Conservation (phyloP, 208 protist species). For the Novymonas esmeraldas region DNA sequence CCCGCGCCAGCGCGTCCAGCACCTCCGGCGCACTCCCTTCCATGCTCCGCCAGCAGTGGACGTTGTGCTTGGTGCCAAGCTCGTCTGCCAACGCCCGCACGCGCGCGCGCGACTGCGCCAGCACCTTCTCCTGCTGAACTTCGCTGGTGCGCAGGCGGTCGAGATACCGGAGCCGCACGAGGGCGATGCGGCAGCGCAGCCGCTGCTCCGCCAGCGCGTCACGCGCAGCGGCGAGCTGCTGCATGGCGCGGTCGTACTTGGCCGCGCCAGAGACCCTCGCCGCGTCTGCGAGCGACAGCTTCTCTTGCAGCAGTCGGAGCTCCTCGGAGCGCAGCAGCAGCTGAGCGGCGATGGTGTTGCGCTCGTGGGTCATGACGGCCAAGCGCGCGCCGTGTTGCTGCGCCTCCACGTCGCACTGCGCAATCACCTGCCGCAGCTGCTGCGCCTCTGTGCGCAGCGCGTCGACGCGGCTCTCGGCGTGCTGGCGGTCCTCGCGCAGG, state of each 20-base stretch:
- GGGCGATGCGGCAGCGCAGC: constrained; percentile 85
- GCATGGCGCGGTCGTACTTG: constrained; percentile 92
- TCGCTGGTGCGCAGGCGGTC: constrained; percentile 91
- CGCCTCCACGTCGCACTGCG: constrained; percentile 92
- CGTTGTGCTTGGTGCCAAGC: constrained; percentile 97
- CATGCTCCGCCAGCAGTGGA: constrained; percentile 98
- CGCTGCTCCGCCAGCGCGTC: constrained; percentile 93
- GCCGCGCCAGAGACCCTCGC: constrained; percentile 94
- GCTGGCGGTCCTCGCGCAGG: constrained; percentile 65
- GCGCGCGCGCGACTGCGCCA: constrained; percentile 91
- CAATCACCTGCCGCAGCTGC: constrained; percentile 95
- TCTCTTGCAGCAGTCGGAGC: constrained; percentile 96
- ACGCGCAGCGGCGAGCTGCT: constrained; percentile 90
- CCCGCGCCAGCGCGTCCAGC: constrained; percentile 97
- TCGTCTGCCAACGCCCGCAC: constrained; percentile 96
- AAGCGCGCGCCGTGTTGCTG: constrained; percentile 93
- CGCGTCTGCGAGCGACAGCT: constrained; percentile 96
- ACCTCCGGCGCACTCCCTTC: constrained; percentile 95
- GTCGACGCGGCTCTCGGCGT: constrained; percentile 53
- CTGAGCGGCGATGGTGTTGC: constrained; percentile 96
- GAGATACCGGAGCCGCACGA: constrained; percentile 81
- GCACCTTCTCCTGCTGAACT: constrained; percentile 83
- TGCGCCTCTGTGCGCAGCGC: constrained; percentile 84
- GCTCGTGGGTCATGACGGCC: constrained; percentile 93
- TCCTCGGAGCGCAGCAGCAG: constrained; percentile 98